Base-by-base conservation (phyloP, 2,329 filamentous ascomycete species). In the Laburnicola sp. region DNA sequence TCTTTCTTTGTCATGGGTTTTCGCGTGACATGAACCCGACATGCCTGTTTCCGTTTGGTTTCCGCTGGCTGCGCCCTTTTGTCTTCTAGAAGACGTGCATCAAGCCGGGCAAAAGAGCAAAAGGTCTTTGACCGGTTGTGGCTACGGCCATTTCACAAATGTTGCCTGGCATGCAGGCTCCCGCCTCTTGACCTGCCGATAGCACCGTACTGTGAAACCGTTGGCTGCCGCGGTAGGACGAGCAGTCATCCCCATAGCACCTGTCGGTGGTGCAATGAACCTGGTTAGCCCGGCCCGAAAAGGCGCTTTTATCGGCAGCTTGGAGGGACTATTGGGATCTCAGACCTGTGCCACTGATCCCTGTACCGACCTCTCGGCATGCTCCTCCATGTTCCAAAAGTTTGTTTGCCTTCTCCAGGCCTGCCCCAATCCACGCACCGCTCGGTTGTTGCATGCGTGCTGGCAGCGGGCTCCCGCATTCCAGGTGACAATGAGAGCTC, bases 391-490 rank as follows among this genome's bases (percentile, higher is more conserved):
- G 51, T 51, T 48, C 41, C 36, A 32, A 42, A 60, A 28, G 52
- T 59, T 66, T 72, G 71, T 66, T 71, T 64, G 60, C 50, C 54
- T 38, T n/a, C n/a, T 36, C 55, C 47, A 47, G 56, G 57, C 50
- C 27, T 25, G 23, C 22, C 30, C 47, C 45, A 49, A 45, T 40
- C 45, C 36, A 50, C 53, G 59, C 64, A 66, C 50, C 54, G 53
- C 62, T 60, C 62, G 62, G 56, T 58, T 53, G 62, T 54, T 63
- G 61, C 62, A 62, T 58, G 57, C 62, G 63, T 52, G 65, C 59
- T 70, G 65, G 65, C 69, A 66, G 62, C 60, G 60, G 66, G 63
- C 59, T 60, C 54, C 62, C 63, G 65, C 42, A 45, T 51, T 16
- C 42, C 45, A 51, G 50, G 59, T 68, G 57, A 71, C 69, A 69